These are phyloP conservation scores for Tuber microsphaerosporum DNA, from an alignment of 495 filamentous ascomycete species.

Conservation along the genomic window DNA sequence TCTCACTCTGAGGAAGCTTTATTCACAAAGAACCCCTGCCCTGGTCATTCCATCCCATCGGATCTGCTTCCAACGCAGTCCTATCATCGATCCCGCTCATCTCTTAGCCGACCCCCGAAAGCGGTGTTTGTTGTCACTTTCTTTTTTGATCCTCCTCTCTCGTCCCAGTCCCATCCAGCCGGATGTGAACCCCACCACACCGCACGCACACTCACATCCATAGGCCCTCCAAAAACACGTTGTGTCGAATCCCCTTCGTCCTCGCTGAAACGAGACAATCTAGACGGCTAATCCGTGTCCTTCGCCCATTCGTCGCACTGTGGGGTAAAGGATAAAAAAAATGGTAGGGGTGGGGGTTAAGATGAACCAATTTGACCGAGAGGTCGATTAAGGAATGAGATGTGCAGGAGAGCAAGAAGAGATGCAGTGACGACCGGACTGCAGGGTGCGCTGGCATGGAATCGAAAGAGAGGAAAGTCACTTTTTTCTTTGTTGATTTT, in stretches of 20 bases:
- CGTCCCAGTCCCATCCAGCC: constrained; percentile 38
- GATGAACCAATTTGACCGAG: constrained; percentile 40
- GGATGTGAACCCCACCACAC: constrained; percentile 40
- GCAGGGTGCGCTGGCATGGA: constrained; percentile 39
- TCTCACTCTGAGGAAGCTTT: background rate
- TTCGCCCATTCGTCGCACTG: constrained; percentile 36
- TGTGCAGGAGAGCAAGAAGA: constrained; percentile 36
- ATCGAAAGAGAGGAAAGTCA: constrained; percentile 35
- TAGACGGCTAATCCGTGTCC: constrained; percentile 39
- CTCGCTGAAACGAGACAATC: constrained; percentile 39
- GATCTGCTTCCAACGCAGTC: constrained; percentile 39
- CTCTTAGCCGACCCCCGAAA: constrained; percentile 39
- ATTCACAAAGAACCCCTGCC: constrained; percentile 16
- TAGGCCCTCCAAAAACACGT: constrained; percentile 39
- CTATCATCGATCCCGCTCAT: constrained; percentile 40
- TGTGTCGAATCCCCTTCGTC: constrained; percentile 37
- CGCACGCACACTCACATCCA: constrained; percentile 33
- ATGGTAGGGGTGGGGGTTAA: constrained; percentile 38
- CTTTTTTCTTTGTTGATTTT: background rate
- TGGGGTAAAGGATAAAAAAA: constrained; percentile 26
- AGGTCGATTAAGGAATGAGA: constrained; percentile 39
- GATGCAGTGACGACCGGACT: constrained; percentile 40
- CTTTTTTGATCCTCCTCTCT: constrained; percentile 37
- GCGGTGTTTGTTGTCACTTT: constrained; percentile 39
- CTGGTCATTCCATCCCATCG: constrained; percentile 40